A percentile compares a stretch with the other conserved stretches of the same genome.
Evolutionary conservation across 129 eudicot species (phyloP).

Genomic region (Calendula officinalis): DNA sequence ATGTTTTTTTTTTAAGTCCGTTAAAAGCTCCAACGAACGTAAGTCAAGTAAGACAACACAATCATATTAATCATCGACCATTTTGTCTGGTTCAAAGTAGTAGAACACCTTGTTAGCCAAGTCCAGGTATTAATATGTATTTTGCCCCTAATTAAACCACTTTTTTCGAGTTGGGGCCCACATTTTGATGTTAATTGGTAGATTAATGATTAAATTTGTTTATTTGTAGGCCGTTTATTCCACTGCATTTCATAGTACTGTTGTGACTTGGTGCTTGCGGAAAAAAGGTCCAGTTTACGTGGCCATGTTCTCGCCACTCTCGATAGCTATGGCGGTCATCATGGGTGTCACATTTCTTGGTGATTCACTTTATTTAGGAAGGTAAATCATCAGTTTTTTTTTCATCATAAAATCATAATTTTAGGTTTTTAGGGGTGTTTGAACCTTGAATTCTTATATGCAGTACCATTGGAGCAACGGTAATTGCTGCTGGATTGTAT

Average conservation of each 20-base stretch:
- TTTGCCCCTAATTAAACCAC: not conserved
- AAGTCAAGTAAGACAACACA: too few species aligned
- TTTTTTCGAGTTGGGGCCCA: not conserved
- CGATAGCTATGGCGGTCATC: conserved; percentile 34
- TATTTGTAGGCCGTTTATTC: not conserved
- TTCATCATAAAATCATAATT: not conserved
- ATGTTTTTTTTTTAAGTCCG: too few species aligned
- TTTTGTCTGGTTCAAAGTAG: too few species aligned
- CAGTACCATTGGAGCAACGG: conserved; percentile 13
- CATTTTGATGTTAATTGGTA: not conserved
- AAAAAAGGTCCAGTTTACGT: conserved; percentile 51
- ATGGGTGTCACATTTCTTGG: conserved; percentile 38
- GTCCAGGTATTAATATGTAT: too few species aligned
- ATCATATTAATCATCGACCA: too few species aligned
- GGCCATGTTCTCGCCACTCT: conserved; percentile 40
- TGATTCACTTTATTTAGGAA: too few species aligned
- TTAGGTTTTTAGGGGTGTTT: conserved; percentile 26
- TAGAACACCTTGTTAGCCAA: too few species aligned
- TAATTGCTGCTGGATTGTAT: conserved; percentile 14
- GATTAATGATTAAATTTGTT: not conserved
- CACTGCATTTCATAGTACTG: conserved; percentile 25
- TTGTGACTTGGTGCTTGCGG: conserved; percentile 39
- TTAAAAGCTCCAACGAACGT: too few species aligned
- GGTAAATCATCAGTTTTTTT: not conserved
- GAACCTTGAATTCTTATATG: not conserved